Percentiles rank a stretch among this genome's conserved stretches.
phyloP scores from a whole-genome alignment of 192 early-diverging fungal genomes.

The Podila epicladia region DNA sequence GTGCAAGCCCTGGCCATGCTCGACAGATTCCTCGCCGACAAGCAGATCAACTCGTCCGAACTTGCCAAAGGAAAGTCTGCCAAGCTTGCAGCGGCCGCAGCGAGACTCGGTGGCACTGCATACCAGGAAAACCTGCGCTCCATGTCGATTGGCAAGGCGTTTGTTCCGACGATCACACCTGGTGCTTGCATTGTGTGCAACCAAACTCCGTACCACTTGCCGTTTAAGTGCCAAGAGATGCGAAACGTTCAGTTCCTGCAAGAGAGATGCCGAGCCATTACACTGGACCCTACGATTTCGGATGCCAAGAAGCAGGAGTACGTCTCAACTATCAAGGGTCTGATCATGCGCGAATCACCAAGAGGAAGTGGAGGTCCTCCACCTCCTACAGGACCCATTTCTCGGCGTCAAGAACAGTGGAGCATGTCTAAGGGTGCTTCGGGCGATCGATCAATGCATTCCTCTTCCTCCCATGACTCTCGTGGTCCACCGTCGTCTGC shows the following conservation, averaged over 20 bases:
- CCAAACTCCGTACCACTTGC: constrained; percentile 38
- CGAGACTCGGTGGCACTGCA: constrained; percentile 33
- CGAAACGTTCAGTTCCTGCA: constrained; percentile 43
- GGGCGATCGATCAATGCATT: not conserved
- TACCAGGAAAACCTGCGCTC: constrained; percentile 47
- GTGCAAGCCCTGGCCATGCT: constrained; percentile 21
- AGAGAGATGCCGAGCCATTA: constrained; percentile 41
- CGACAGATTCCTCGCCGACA: constrained; percentile 38
- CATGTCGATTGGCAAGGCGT: constrained; percentile 48
- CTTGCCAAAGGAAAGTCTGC: constrained; percentile 30
- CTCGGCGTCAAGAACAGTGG: constrained; percentile 21
- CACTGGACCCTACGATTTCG: constrained; percentile 41
- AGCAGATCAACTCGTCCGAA: constrained; percentile 36
- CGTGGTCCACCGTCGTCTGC: constrained; percentile 8
- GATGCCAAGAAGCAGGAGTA: constrained; percentile 49
- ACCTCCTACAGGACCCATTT: not conserved
- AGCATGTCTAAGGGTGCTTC: not conserved
- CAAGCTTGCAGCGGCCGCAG: constrained; percentile 36
- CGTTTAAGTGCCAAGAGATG: constrained; percentile 41
- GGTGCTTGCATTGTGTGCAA: constrained; percentile 50
- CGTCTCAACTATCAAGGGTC: constrained; percentile 35
- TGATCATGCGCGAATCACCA: constrained; percentile 27
- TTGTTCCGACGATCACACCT: constrained; percentile 46
- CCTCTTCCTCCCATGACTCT: constrained; percentile 2
- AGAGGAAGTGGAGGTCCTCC: constrained; percentile 2